Conservation (phyloP, 306 rosid genomes). For the Vigna angularis region DNA sequence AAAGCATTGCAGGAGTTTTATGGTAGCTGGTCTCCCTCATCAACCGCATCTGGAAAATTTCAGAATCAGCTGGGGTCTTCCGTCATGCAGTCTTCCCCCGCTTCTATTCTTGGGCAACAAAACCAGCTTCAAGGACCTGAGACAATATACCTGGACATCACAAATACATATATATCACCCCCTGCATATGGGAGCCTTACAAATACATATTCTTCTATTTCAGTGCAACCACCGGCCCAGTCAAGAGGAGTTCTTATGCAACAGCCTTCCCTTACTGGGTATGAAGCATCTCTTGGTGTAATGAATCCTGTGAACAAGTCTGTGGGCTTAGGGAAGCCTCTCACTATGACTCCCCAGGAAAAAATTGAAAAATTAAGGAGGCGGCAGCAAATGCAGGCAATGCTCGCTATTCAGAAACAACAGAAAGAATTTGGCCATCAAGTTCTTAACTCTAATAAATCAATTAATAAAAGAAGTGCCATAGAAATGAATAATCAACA, state of each 20-base stretch:
- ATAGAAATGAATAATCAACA: conserved; percentile 55
- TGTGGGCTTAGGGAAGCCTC: conserved; percentile 53
- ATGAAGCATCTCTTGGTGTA: conserved; percentile 51
- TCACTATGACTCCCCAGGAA: conserved; percentile 84
- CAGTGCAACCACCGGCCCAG: conserved; percentile 59
- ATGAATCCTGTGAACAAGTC: conserved; percentile 49
- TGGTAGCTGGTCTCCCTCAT: conserved; percentile 59
- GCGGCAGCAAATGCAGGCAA: conserved; percentile 87
- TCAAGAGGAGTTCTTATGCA: conserved; percentile 56
- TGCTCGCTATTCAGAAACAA: conserved; percentile 88
- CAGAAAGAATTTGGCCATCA: conserved; percentile 68
- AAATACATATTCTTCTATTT: conserved; percentile 59
- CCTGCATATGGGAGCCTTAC: conserved; percentile 54
- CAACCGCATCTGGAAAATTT: conserved; percentile 50
- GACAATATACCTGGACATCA: conserved; percentile 54
- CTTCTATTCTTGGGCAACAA: conserved; percentile 54
- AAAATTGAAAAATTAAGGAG: conserved; percentile 84
- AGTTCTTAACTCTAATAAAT: conserved; percentile 50
- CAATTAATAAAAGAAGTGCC: conserved; percentile 47
- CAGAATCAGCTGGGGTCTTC: conserved; percentile 58
- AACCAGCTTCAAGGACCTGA: conserved; percentile 59
- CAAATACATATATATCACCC: conserved; percentile 53
- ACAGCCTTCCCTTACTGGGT: conserved; percentile 52
- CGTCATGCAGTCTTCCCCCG: conserved; percentile 55
- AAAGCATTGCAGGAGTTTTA: conserved; percentile 50